Conservation (phyloP, 345 rosid species). For the Raphanus sativus region DNA sequence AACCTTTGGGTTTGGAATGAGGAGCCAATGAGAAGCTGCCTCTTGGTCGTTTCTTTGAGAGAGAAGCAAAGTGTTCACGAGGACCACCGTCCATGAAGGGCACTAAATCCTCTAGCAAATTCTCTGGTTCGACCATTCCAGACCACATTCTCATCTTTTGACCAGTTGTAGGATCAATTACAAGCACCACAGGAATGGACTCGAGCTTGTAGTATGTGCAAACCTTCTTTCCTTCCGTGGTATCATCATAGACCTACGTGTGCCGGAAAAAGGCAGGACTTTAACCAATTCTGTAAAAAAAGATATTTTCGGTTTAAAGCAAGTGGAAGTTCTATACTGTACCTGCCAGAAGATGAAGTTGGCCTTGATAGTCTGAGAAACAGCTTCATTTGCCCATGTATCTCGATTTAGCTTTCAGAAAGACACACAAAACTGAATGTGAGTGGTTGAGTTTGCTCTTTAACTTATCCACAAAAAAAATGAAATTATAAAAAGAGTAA, state of each 20-base stretch:
- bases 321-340: background rate
- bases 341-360: slow-evolving; percentile 99
- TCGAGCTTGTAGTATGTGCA: slow-evolving; percentile 88
- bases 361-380: slow-evolving; percentile 79
- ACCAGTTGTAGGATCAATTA: slow-evolving; percentile 94
- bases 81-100: slow-evolving; percentile 97
- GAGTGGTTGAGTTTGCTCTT: background rate
- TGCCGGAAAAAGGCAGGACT: background rate
- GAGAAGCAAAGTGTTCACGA: slow-evolving; percentile 63
- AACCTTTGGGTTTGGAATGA: slow-evolving; percentile 67
- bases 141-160: slow-evolving; percentile 88
- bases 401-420: slow-evolving; percentile 87
- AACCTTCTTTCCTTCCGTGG: slow-evolving; percentile 89
- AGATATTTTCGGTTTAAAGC: slow-evolving; percentile 10
- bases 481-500: slow-evolving; percentile 20
- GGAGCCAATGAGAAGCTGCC: slow-evolving; percentile 64
- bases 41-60: slow-evolving; percentile 89
- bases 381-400: slow-evolving; percentile 99
- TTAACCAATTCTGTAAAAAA: background rate
- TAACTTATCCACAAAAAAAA: background rate
- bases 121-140: slow-evolving; percentile 95
- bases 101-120: slow-evolving; percentile 85
- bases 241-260: slow-evolving; percentile 72
- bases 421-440: slow-evolving; percentile 22
- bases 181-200: slow-evolving; percentile 85